Evolutionary conservation across 129 eudicot species (phyloP).

Genomic region (Silybum marianum): DNA sequence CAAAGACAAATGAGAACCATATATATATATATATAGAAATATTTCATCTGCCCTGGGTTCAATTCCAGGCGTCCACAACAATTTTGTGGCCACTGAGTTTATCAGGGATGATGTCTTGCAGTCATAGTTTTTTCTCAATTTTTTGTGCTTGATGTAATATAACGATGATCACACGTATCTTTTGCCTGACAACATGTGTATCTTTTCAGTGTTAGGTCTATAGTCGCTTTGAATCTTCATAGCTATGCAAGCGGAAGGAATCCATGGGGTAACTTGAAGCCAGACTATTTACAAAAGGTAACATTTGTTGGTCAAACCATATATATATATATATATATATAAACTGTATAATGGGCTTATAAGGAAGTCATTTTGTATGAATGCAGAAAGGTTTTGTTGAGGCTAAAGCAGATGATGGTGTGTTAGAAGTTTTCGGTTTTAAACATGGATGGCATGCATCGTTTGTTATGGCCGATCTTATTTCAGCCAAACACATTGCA

Average conservation of each 20-base stretch:
- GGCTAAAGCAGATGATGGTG: constrained; percentile 90
- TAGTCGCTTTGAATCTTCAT: constrained; percentile 88
- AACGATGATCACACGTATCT: not conserved
- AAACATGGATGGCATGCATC: constrained; percentile 99
- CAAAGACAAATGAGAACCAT: too few species aligned
- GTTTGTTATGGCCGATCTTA: constrained; percentile 91
- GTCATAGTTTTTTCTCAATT: too few species aligned
- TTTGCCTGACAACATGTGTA: constrained; percentile 8
- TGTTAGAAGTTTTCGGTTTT: constrained; percentile 83
- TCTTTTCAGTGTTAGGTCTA: constrained; percentile 93
- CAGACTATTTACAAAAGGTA: constrained; percentile 89
- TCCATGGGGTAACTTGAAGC: constrained; percentile 95
- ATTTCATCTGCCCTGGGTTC: too few species aligned
- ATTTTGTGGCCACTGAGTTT: too few species aligned
- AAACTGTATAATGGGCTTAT: not conserved
- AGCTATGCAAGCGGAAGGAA: constrained; percentile 96
- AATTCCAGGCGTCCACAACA: too few species aligned
- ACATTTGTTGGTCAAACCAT: constrained; percentile 5
- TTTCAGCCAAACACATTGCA: constrained; percentile 94
- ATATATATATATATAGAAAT: too few species aligned
- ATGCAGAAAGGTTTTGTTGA: constrained; percentile 93
- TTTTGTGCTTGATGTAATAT: too few species aligned
- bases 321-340: not conserved
- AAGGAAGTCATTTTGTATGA: not conserved
- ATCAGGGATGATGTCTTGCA: too few species aligned